A percentile compares a stretch with the other conserved stretches of the same genome.
These are phyloP conservation scores for Sporobolomyces roseus DNA, from an alignment of 768 basidiomycete genomes.

Conservation along the genomic window DNA sequence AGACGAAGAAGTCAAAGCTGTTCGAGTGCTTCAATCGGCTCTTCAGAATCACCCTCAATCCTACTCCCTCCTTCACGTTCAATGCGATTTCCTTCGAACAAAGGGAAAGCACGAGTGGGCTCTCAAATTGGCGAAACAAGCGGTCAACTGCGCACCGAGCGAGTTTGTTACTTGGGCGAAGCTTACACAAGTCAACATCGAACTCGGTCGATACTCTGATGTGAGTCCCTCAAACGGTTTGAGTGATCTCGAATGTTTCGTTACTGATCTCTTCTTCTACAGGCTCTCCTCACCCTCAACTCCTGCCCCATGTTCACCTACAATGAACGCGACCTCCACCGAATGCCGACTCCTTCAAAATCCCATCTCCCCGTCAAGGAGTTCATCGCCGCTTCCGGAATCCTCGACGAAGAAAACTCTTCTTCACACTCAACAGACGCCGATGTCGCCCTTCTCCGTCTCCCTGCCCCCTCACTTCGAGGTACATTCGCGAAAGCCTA, in stretches of 20 bases:
- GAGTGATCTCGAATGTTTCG: background rate
- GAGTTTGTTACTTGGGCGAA: constrained; percentile 99
- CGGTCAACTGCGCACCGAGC: constrained; percentile 96
- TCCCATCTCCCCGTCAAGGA: constrained; percentile 81
- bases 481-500: constrained; percentile 97
- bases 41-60: constrained; percentile 83
- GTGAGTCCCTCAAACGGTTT: constrained; percentile 46
- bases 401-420: constrained; percentile 68
- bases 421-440: constrained; percentile 82
- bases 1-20: constrained; percentile 99
- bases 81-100: constrained; percentile 85
- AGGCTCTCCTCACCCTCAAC: constrained; percentile 85
- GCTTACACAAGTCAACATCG: constrained; percentile 89
- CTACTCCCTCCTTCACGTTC: constrained; percentile 87
- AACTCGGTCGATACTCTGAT: constrained; percentile 78
- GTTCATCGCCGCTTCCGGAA: constrained; percentile 70
- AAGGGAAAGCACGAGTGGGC: constrained; percentile 86
- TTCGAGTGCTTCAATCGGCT: constrained; percentile 82
- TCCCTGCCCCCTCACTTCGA: constrained; percentile 87
- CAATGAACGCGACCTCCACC: constrained; percentile 89
- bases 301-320: constrained; percentile 99
- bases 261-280: background rate
- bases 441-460: constrained; percentile 85
- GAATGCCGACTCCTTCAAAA: constrained; percentile 70
- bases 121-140: constrained; percentile 81